phyloP scores from a whole-genome alignment of 2,329 filamentous ascomycete species.

The Chaetomium strumarium region DNA sequence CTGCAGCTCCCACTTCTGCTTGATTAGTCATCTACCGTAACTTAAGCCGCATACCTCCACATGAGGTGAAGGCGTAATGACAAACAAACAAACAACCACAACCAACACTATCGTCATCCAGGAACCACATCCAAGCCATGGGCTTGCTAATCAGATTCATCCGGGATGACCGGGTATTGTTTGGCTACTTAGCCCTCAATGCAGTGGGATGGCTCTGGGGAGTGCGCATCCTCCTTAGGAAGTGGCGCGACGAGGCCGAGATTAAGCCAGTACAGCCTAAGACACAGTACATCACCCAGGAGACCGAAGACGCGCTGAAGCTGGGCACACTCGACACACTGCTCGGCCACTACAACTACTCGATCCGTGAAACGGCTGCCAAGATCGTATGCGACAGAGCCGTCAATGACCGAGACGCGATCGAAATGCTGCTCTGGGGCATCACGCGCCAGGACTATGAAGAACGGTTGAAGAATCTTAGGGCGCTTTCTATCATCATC shows the following conservation, averaged over 20 bases:
- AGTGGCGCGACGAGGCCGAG: conserved; percentile 58
- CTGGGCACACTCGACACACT: conserved; percentile 61
- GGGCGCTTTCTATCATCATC: conserved; percentile 52
- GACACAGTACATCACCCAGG: conserved; percentile 67
- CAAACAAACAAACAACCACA: background rate
- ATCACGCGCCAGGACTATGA: conserved; percentile 56
- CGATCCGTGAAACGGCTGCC: conserved; percentile 63
- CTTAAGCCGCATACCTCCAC: no score
- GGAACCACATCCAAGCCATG: conserved; percentile 34
- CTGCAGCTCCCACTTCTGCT: background rate
- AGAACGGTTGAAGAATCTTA: conserved; percentile 50
- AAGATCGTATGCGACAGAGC: conserved; percentile 52
- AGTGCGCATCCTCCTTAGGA: conserved; percentile 53
- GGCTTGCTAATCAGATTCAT: conserved; percentile 32
- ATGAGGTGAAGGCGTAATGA: no score
- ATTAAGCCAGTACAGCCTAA: conserved; percentile 60
- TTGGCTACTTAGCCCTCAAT: conserved; percentile 50
- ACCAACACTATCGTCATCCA: background rate
- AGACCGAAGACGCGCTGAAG: conserved; percentile 66
- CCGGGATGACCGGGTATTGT: conserved; percentile 49
- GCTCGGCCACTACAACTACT: conserved; percentile 63
- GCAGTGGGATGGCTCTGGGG: conserved; percentile 52
- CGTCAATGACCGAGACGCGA: conserved; percentile 51
- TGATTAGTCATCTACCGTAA: no score
- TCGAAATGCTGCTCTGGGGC: conserved; percentile 49